Conservation (phyloP, 331 rosid species). For the Rosa hybrid region DNA sequence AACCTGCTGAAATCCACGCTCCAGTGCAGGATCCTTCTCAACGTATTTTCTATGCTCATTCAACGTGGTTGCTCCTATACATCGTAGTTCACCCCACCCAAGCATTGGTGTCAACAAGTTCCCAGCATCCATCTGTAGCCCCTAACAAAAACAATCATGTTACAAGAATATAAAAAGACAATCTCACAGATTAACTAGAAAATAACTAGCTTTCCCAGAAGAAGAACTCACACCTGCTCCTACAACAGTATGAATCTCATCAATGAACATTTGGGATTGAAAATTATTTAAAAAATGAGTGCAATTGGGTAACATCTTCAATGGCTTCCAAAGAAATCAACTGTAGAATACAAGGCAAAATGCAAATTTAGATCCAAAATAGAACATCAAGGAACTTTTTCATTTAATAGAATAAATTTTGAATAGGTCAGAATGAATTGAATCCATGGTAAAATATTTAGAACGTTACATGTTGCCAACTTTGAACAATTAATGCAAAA, state of each 20-base stretch:
- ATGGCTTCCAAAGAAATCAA: slow-evolving; percentile 76
- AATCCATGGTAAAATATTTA: neutral
- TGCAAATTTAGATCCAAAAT: neutral
- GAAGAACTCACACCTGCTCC: slow-evolving; percentile 78
- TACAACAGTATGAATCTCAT: slow-evolving; percentile 97
- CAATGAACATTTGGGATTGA: slow-evolving; percentile 48
- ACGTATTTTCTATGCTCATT: slow-evolving; percentile 71
- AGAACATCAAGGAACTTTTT: neutral
- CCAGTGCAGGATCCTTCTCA: slow-evolving; percentile 91
- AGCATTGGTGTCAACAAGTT: slow-evolving; percentile 97
- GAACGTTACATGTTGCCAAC: neutral
- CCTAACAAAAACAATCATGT: slow-evolving; percentile 49
- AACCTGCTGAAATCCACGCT: slow-evolving; percentile 98
- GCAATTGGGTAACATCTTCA: too few species aligned
- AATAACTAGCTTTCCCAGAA: slow-evolving; percentile 5
- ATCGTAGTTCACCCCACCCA: slow-evolving; percentile 96
- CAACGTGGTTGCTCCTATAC: slow-evolving; percentile 94
- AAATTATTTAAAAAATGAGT: too few species aligned
- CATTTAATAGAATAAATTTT: neutral
- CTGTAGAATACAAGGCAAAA: slow-evolving; percentile 34
- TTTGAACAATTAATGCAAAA: neutral
- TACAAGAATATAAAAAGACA: slow-evolving; percentile 23
- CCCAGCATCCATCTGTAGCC: slow-evolving; percentile 97
- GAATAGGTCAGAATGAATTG: neutral
- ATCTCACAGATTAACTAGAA: neutral